phyloP scores from a whole-genome alignment of 2,329 filamentous ascomycete genomes.

The Pezicula carpinea region DNA sequence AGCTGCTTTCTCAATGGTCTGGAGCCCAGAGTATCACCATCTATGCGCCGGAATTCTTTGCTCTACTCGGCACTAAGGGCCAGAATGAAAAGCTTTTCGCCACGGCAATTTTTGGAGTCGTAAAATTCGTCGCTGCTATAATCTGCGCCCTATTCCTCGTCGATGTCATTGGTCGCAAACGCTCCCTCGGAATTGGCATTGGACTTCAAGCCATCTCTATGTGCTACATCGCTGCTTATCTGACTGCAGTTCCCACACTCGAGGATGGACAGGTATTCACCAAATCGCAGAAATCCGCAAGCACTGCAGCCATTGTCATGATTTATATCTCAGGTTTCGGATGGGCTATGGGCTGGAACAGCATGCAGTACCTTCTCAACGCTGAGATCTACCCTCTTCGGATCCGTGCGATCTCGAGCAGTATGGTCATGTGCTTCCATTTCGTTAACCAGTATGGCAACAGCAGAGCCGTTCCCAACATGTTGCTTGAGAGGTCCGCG shows the following conservation, averaged over 20 bases:
- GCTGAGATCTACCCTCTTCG: constrained; percentile 74
- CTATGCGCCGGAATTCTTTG: constrained; percentile 71
- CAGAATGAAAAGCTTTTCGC: constrained; percentile 65
- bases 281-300: constrained; percentile 45
- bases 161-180: constrained; percentile 73
- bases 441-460: constrained; percentile 79
- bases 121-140: constrained; percentile 65
- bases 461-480: constrained; percentile 67
- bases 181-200: constrained; percentile 56
- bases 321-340: constrained; percentile 66
- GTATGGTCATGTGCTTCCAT: constrained; percentile 72
- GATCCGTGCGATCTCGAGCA: constrained; percentile 66
- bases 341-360: constrained; percentile 71
- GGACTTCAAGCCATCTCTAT: constrained; percentile 55
- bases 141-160: constrained; percentile 74
- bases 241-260: constrained; percentile 57
- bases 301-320: constrained; percentile 66
- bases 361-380: constrained; percentile 73
- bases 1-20: constrained; percentile 70
- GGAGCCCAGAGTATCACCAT: constrained; percentile 71
- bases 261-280: constrained; percentile 43
- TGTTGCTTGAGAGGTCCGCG: constrained; percentile 50
- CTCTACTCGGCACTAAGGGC: constrained; percentile 64
- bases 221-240: constrained; percentile 57
- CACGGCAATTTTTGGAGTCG: constrained; percentile 70